Base-by-base conservation (phyloP, 495 filamentous ascomycete species). In the Podospora didyma region DNA sequence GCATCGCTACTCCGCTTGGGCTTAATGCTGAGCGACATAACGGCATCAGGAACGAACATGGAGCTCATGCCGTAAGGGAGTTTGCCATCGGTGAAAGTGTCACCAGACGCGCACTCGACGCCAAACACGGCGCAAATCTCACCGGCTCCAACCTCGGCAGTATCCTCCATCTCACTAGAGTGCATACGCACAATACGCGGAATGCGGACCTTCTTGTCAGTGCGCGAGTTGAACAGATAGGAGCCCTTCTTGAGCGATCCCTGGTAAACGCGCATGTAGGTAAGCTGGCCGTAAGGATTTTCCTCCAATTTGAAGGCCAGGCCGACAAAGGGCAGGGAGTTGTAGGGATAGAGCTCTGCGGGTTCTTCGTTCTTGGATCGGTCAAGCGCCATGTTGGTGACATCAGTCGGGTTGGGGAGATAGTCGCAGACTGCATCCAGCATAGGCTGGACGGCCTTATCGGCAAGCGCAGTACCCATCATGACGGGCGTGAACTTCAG, bases 181-280 rank as follows among this genome's bases (percentile, higher is more conserved):
- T 99, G 95, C 95, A 99, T 99, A 46, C 95, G 89, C 47, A 99
- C 95, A 65, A 99, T 99, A 63, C 92, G 88, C 20, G 95, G 95
- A 56, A 97, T 85, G 73, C 96, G 94, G 69, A 99, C 86, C 75
- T 94, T 97, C 81, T 97, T 97, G 69, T 90, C 86, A 50, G 82
- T 91, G 58, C 93, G 87, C 10, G 94, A 90, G 68, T 99, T 99
- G 83, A 86, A 96, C 31, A 99, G 85, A 68, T 90, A 88, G 64
- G 86, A 79, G 42, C 91, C 89, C 79, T 95, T 97, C 72, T 81
- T 88, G 56, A 99, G 75, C 20, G 83, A 82, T 59, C 95, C 95
- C 73, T 99, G 95, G 78, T 99, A 99, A 23, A 99, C 95, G 61
- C 95, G 90, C 56, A 99, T 93, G 72, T 97, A 99, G 49, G 95